Percentiles rank a stretch among this genome's conserved stretches.
Evolutionary conservation across 352 stramenopile genomes (phyloP).

Genomic region (Phytophthora parvispora): DNA sequence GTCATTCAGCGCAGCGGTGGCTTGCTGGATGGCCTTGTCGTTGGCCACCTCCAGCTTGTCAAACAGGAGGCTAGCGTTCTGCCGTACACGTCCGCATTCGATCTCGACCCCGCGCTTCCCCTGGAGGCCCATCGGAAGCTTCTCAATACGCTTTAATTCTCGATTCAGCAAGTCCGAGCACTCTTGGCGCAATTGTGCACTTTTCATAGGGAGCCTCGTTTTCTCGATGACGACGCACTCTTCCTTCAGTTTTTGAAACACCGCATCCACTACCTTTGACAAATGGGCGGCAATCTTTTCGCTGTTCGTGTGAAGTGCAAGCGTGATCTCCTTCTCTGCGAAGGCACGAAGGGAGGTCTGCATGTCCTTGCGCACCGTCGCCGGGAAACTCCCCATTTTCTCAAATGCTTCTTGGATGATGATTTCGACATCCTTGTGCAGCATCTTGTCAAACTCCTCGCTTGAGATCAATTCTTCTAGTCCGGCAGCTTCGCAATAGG

Average conservation of each 20-base stretch:
- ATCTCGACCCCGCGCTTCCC: slow-evolving; percentile 33
- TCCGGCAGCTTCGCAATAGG: slow-evolving; percentile 72
- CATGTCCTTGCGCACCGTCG: slow-evolving; percentile 75
- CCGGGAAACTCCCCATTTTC: slow-evolving; percentile 57
- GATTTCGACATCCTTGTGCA: slow-evolving; percentile 63
- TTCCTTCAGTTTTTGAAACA: slow-evolving; percentile 62
- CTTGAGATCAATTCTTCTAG: slow-evolving; percentile 71
- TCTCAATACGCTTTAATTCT: slow-evolving; percentile 61
- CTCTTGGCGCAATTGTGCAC: slow-evolving; percentile 55
- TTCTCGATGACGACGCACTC: slow-evolving; percentile 72
- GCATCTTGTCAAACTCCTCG: slow-evolving; percentile 61
- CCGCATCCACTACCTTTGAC: slow-evolving; percentile 62
- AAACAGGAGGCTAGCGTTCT: slow-evolving; percentile 75
- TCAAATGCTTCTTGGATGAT: slow-evolving; percentile 69
- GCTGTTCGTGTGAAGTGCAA: slow-evolving; percentile 77
- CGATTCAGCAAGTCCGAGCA: slow-evolving; percentile 56
- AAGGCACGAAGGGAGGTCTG: slow-evolving; percentile 55
- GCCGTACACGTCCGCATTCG: slow-evolving; percentile 59
- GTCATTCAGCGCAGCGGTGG: slow-evolving; percentile 59
- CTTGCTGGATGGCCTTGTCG: slow-evolving; percentile 76
- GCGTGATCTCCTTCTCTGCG: slow-evolving; percentile 74
- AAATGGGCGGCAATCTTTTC: slow-evolving; percentile 66
- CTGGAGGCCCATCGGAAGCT: slow-evolving; percentile 57
- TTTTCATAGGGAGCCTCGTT: slow-evolving; percentile 70
- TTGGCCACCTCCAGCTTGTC: slow-evolving; percentile 82